Base-by-base conservation (phyloP, 2,329 filamentous ascomycete genomes). In the Zymoseptoria ardabiliae region DNA sequence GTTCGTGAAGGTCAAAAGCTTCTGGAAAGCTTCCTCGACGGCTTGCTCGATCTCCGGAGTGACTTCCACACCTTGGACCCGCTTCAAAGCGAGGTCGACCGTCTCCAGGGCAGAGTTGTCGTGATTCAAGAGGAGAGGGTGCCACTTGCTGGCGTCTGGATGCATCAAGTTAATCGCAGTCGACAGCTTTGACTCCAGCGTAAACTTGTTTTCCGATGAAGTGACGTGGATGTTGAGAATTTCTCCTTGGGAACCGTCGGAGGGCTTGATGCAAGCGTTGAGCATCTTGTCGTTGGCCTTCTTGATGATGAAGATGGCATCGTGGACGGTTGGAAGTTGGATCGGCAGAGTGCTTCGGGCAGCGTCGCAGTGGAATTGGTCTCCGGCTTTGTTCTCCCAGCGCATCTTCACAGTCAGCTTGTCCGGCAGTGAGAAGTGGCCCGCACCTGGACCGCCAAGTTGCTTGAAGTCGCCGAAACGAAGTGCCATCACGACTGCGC, bases 371-470 rank as follows among this genome's bases (percentile, higher is more conserved):
- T 17, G 13, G 35, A 17, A 45, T 17, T 45, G 35, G 5, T 45
- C 35, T 17, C 13, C 35, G 35, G 11, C 13, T n/a, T 5, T 17
- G 35, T n/a, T 17, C 17, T 45, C 35, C 30, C 55, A 54, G 6
- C 30, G 23, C 25, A 60, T 56, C 17, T 53, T 55, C 1, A 52
- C 35, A 4, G 11, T 53, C 19, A 65, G 58, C 8, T 62, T 52
- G 53, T 64, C 63, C 1, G 64, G 64, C 5, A 66, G 54, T 7
- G 56, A 48, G 28, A 63, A 64, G 13, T 58, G 84, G 0, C 82
- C 82, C 69, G 81, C 85, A 49, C 73, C 76, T 65, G 54, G 30
- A 4, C 61, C 63, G n/a, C 59, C 57, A 17, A 63, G 53, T 25
- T 54, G 57, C 13, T 52, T 48, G 49, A 59, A 60, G 1, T 50